A percentile compares a stretch with the other conserved stretches of the same genome.
Evolutionary conservation across 2,329 filamentous ascomycete genomes (phyloP).

Genomic region (Curvularia lunata): DNA sequence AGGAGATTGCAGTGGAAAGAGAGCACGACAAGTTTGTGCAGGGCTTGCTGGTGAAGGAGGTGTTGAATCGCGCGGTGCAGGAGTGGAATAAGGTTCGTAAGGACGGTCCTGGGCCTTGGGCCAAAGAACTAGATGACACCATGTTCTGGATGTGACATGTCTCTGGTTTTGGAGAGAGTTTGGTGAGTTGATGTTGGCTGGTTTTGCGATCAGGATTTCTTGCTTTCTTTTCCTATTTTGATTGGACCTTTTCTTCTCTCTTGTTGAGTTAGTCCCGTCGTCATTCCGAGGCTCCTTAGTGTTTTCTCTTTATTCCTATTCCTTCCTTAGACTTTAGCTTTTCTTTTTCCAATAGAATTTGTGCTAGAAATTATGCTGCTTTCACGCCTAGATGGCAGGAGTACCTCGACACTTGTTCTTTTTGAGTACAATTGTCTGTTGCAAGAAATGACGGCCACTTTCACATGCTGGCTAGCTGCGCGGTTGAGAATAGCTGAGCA

Average conservation of each 20-base stretch:
- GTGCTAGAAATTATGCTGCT: not conserved
- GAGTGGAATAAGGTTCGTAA: conserved; percentile 14
- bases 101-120: conserved; percentile 10
- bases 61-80: not conserved
- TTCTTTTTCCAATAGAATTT: not conserved
- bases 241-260: not conserved
- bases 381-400: not conserved
- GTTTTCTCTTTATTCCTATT: not conserved
- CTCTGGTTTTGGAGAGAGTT: not conserved
- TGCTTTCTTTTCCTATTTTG: not conserved
- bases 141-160: conserved; percentile 21
- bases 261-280: not conserved
- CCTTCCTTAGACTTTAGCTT: not conserved
- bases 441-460: not conserved
- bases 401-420: not conserved
- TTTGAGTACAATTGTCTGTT: not conserved
- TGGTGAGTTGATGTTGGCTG: not conserved
- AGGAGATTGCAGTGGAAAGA: not conserved
- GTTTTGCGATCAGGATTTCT: too few species aligned
- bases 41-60: not conserved
- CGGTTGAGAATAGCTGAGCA: not conserved
- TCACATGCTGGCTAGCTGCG: not conserved
- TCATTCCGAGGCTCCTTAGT: not conserved
- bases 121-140: not conserved
- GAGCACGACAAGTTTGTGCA: not conserved